Evolutionary conservation across 1,284 basidiomycete genomes (phyloP).

Genomic region (Neolentinus lepideus): DNA sequence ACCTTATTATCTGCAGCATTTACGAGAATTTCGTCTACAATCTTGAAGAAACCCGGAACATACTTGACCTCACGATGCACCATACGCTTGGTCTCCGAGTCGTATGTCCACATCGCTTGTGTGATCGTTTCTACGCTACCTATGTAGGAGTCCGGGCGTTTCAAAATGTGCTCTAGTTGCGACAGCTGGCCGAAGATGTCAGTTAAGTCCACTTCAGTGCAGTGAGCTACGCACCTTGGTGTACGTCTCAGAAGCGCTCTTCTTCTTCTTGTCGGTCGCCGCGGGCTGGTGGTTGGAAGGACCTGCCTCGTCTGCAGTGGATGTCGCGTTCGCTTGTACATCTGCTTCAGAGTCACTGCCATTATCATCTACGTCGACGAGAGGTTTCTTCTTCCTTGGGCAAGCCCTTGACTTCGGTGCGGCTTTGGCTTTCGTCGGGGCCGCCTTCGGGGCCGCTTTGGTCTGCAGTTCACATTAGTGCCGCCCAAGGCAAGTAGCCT

Average conservation of each 20-base stretch:
- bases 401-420: conserved; percentile 68
- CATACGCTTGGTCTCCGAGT: conserved; percentile 76
- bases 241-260: conserved; percentile 90
- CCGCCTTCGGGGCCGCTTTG: conserved; percentile 29
- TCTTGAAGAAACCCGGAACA: conserved; percentile 99
- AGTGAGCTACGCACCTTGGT: conserved; percentile 61
- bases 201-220: background rate
- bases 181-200: conserved; percentile 55
- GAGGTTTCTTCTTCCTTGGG: conserved; percentile 39
- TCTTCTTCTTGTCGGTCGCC: conserved; percentile 49
- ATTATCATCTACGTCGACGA: conserved; percentile 28
- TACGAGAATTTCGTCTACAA: conserved; percentile 98
- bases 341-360: conserved; percentile 26
- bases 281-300: conserved; percentile 26
- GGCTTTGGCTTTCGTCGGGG: conserved; percentile 32
- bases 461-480: conserved; percentile 26
- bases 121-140: conserved; percentile 87
- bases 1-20: conserved; percentile 99
- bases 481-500: background rate
- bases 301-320: conserved; percentile 26
- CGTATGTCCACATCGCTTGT: conserved; percentile 89
- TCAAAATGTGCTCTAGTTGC: conserved; percentile 94
- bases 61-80: conserved; percentile 79
- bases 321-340: conserved; percentile 31
- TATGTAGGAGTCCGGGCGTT: conserved; percentile 97